These are phyloP conservation scores for Dioszegia aurantiaca DNA, from an alignment of 768 basidiomycete species.

Conservation along the genomic window DNA sequence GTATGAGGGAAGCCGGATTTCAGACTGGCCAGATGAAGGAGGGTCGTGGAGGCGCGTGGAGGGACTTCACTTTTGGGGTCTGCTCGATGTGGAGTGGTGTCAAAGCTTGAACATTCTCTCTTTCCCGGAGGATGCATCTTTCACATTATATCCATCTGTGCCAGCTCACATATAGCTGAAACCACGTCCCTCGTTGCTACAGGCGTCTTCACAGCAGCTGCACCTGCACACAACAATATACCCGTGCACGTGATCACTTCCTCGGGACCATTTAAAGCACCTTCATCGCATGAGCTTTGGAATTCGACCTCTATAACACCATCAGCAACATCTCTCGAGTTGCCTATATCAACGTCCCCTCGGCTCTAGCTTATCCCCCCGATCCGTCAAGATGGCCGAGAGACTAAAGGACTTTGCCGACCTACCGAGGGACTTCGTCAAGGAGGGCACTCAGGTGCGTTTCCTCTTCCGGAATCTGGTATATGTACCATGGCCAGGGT, in stretches of 20 bases:
- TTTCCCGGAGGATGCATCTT: too few species aligned
- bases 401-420: constrained; percentile 86
- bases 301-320: too few species aligned
- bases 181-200: too few species aligned
- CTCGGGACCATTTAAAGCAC: too few species aligned
- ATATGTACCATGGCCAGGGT: neutral
- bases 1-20: constrained; percentile 53
- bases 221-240: too few species aligned
- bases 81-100: constrained; percentile 49
- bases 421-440: constrained; percentile 84
- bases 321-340: too few species aligned
- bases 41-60: constrained; percentile 53
- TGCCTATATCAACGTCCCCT: neutral
- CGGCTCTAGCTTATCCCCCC: neutral
- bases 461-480: neutral
- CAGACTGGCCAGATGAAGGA: constrained; percentile 53
- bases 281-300: too few species aligned
- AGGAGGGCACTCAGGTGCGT: constrained; percentile 86
- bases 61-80: constrained; percentile 53
- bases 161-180: too few species aligned
- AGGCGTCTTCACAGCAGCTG: too few species aligned
- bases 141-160: too few species aligned
- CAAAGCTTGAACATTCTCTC: constrained; percentile 36
- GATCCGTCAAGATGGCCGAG: constrained; percentile 67
- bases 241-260: too few species aligned